A percentile compares a stretch with the other conserved stretches of the same genome.
Evolutionary conservation across 331 rosid genomes (phyloP).

Genomic region (Prunus yedoensis): DNA sequence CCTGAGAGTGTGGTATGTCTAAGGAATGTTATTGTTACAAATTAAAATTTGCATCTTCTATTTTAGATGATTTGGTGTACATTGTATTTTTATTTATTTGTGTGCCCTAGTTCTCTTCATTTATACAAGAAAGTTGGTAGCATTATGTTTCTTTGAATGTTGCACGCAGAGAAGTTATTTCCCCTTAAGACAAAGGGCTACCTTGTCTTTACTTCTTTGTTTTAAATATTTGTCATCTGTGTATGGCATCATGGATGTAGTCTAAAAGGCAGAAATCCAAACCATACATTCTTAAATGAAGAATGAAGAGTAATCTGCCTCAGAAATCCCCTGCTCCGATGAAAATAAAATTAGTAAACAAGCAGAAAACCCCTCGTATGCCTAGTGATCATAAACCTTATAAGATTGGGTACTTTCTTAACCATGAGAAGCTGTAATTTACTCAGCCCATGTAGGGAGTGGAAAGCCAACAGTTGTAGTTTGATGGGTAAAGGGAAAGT

Average conservation of each 20-base stretch:
- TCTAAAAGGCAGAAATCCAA: not conserved
- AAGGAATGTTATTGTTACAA: not conserved
- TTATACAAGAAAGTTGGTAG: not conserved
- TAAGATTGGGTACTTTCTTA: not conserved
- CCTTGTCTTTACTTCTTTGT: not conserved
- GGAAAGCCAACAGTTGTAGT: not conserved
- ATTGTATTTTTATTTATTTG: not conserved
- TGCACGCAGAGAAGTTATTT: not conserved
- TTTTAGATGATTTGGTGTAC: slow-evolving; percentile 18
- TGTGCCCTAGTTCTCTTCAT: not conserved
- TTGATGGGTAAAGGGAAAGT: not conserved
- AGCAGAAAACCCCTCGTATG: not conserved
- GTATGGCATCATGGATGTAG: not conserved
- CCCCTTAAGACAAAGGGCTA: too few species aligned
- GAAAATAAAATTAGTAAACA: not conserved
- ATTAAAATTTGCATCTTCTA: not conserved
- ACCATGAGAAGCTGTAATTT: not conserved
- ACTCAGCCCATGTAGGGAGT: not conserved
- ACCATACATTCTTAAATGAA: not conserved
- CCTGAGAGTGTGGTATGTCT: slow-evolving; percentile 99
- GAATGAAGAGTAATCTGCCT: not conserved
- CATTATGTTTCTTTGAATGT: not conserved
- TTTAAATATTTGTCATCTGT: not conserved
- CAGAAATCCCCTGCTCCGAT: not conserved
- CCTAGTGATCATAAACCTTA: not conserved